Conservation (phyloP, 352 stramenopile species). For the Phytophthora cactorum region DNA sequence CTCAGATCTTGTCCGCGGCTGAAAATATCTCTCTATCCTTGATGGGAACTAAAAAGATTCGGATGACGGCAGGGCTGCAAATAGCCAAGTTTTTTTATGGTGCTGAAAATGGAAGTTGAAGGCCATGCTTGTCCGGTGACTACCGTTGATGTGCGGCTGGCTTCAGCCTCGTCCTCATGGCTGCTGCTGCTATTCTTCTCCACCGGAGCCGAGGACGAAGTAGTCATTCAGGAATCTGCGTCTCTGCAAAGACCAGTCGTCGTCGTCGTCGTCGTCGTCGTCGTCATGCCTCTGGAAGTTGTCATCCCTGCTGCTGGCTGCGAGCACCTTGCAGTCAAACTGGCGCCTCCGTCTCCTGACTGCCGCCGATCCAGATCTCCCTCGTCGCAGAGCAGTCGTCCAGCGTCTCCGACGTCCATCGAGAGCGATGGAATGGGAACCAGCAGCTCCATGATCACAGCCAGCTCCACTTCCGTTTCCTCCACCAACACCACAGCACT, state of each 20-base stretch:
- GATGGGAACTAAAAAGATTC: no score
- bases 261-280: no score
- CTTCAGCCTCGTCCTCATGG: conserved; percentile 37
- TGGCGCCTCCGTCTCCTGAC: conserved; percentile 2
- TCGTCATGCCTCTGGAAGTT: conserved; percentile 25
- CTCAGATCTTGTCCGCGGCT: conserved; percentile 10
- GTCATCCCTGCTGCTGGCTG: conserved; percentile 8
- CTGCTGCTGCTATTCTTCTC: no score
- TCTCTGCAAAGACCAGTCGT: neutral
- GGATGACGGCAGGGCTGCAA: conserved; percentile 11
- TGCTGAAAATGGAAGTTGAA: conserved; percentile 33
- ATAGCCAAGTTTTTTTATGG: conserved; percentile 9
- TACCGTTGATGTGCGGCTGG: conserved; percentile 33
- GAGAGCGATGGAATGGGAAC: conserved; percentile 31
- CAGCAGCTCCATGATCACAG: conserved; percentile 35
- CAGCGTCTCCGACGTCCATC: conserved; percentile 24
- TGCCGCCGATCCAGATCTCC: conserved; percentile 16
- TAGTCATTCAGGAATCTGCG: conserved; percentile 39
- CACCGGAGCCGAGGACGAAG: neutral
- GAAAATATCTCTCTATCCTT: conserved; percentile 18
- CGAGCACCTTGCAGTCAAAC: conserved; percentile 17
- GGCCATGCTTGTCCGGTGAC: conserved; percentile 32
- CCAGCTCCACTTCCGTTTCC: conserved; percentile 13
- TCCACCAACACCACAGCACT: conserved; percentile 7
- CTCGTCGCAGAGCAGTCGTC: conserved; percentile 28